phyloP scores from a whole-genome alignment of 2,329 filamentous ascomycete species.

The Fusarium sororula region DNA sequence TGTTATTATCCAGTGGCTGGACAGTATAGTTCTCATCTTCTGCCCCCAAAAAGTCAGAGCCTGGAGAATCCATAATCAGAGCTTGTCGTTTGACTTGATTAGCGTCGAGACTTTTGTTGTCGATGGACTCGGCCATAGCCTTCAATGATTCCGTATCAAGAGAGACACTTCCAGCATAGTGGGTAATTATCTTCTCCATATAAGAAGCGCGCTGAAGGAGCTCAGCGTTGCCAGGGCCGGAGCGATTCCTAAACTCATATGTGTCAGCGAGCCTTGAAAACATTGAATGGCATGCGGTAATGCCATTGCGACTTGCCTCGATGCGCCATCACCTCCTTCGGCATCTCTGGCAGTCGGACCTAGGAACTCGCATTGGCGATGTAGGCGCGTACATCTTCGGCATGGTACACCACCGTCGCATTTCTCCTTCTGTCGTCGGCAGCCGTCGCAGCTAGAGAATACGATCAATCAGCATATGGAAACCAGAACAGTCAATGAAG shows the following conservation, averaged over 20 bases:
- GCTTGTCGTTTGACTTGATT: constrained; percentile 31
- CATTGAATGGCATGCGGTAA: background rate
- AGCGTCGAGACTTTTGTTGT: constrained; percentile 43
- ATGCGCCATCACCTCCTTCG: constrained; percentile 39
- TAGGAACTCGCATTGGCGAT: constrained; percentile 60
- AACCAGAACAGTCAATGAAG: background rate
- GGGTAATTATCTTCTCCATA: constrained; percentile 59
- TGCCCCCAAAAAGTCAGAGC: constrained; percentile 40
- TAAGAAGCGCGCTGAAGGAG: constrained; percentile 41
- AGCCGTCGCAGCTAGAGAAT: constrained; percentile 60
- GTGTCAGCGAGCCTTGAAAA: constrained; percentile 16
- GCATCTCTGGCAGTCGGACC: constrained; percentile 46
- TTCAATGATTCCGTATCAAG: constrained; percentile 47
- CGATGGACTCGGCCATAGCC: constrained; percentile 54
- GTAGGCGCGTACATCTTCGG: constrained; percentile 60
- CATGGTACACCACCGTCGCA: constrained; percentile 65
- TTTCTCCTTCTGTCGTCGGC: constrained; percentile 64
- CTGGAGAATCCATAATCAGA: constrained; percentile 33
- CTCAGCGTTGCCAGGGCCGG: constrained; percentile 36
- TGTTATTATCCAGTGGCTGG: constrained; percentile 53
- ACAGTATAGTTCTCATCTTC: constrained; percentile 54
- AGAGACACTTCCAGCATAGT: constrained; percentile 55
- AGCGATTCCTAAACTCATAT: constrained; percentile 31
- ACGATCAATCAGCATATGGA: constrained; percentile 8
- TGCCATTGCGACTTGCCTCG: constrained; percentile 20